A percentile compares a stretch with the other conserved stretches of the same genome.
Conservation (phyloP, 2,329 filamentous ascomycete genomes). For the Sporothrix protearum region DNA sequence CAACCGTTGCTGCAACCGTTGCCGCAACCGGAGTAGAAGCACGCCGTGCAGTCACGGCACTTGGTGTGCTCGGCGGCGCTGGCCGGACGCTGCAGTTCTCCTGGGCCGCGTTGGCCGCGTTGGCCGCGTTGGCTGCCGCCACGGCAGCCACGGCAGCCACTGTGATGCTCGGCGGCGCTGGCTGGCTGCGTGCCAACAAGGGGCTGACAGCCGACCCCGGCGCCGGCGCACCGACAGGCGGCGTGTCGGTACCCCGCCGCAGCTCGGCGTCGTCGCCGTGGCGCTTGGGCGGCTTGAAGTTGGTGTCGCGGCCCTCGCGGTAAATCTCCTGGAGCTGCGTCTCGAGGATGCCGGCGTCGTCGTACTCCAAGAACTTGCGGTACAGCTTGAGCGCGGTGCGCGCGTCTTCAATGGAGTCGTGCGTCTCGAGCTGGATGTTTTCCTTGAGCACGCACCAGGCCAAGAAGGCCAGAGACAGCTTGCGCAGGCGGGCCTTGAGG, state of each 20-base stretch:
- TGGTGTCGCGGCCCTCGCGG: constrained; percentile 44
- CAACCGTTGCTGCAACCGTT: neutral
- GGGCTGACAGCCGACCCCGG: constrained; percentile 12
- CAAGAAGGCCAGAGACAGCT: constrained; percentile 83
- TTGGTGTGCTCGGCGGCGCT: neutral
- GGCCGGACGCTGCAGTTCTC: neutral
- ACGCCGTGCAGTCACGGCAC: neutral
- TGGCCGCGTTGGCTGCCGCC: neutral
- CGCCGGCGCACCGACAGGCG: constrained; percentile 40
- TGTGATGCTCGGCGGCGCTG: constrained; percentile 8
- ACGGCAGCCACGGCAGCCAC: neutral
- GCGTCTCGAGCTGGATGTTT: constrained; percentile 86
- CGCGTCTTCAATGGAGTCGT: constrained; percentile 95
- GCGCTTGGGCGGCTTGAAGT: constrained; percentile 50
- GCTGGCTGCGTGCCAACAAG: constrained; percentile 12
- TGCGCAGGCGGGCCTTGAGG: constrained; percentile 74
- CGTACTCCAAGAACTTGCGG: constrained; percentile 83
- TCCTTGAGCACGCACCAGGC: constrained; percentile 89
- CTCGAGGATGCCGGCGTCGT: constrained; percentile 79
- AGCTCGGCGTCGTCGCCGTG: constrained; percentile 40
- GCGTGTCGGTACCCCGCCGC: constrained; percentile 43
- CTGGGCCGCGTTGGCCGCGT: neutral
- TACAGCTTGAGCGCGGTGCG: constrained; percentile 85
- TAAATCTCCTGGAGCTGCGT: constrained; percentile 86
- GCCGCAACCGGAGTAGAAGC: neutral